Evolutionary conservation across 495 filamentous ascomycete genomes (phyloP), one percentile per base, ranked within the genome.

Genomic region (Letharia lupina): DNA sequence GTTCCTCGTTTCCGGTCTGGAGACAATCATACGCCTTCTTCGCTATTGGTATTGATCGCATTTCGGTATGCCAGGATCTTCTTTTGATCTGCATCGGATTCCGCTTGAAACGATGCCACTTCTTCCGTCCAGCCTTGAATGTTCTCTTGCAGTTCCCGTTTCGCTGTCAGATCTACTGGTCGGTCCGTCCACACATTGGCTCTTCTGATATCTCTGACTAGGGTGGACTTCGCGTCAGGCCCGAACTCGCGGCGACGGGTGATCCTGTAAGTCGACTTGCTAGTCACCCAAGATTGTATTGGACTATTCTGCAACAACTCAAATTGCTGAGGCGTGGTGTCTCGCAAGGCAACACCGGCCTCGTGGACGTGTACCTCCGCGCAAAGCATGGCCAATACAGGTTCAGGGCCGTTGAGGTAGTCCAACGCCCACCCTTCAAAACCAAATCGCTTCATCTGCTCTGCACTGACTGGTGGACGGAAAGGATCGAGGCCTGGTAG

Each of bases 301-400:
- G 69, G 70, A 40, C 79, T 80, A 6, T 76, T 72, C 59, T 84
- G 77, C 71, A 95, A 76, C 3, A 68, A 70, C 20, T 86, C 77
- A 71, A 84, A 91, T 65, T 89, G 84, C 40, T 83, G 76, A 9
- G 89, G 81, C 3, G 74, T 82, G 41, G 90, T 83, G 35, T 90
- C 84, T n/a, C 70, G 72, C 52, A 84, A 75, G 18, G 82, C 76
- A 47, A 95, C 79, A 0, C 82, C 88, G 1, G 87, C 88, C n/a
- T 77, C 74, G 69, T 95, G 84, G 4, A 97, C 68, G 33, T 75
- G 78, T 31, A 78, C 79, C 61, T 89, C 86, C 35, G 81, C 80
- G 71, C 90, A 96, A 41, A 99, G 82, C 87, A 95, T 91, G 33
- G 90, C 86, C 40, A 97, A 76, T 4, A 99, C 90, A 6, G 91